Base-by-base conservation (phyloP, 805 yeast species). In the Ogataea polymorpha region DNA sequence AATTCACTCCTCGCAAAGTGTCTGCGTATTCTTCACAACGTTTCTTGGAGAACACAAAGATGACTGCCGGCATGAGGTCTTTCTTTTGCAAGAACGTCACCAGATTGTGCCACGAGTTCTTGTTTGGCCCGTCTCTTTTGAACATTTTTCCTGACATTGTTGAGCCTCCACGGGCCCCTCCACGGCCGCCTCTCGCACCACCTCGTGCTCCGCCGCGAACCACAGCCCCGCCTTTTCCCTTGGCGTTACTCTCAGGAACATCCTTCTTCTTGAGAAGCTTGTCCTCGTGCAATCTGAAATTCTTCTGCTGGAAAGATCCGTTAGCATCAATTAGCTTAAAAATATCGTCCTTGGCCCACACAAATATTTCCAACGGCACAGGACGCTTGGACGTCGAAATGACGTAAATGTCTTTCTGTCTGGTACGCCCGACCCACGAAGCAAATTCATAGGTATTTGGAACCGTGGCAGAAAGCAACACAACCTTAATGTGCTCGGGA, bases 371-470 rank as follows among this genome's bases (percentile, higher is more conserved):
- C 42, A 93, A 66, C 0, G 99, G 99, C 16, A 93, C 95, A 0
- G 99, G 99, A 60, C 99, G 80, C 61, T 93, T 87, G 10, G 96
- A 89, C 0, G 99, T 93, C 0, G 96, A 88, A 15, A 93, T 93
- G 35, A 93, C 99, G 55, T 93, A 91, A 7, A 93, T 91, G 56
- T 93, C 95, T 61, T 90, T 91, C 54, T 87, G 90, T 59, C 93
- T 93, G 0, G 99, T 93, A 62, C 99, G 75, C 4, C 99, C 98
- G 14, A 93, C 91, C 99, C 99, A 93, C 50, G 84, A 86, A 7
- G 99, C 99, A 72, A 93, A 93, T 59, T 93, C 99, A 59, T 77
- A 85, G 0, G 99, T 91, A 60, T 93, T 93, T n/a, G 99, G 99
- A 6, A 93, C 98, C 0, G 99, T 93, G 4, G 99, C 99, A 10